Base-by-base conservation (phyloP, 2,329 filamentous ascomycete species). In the Nemania serpens region DNA sequence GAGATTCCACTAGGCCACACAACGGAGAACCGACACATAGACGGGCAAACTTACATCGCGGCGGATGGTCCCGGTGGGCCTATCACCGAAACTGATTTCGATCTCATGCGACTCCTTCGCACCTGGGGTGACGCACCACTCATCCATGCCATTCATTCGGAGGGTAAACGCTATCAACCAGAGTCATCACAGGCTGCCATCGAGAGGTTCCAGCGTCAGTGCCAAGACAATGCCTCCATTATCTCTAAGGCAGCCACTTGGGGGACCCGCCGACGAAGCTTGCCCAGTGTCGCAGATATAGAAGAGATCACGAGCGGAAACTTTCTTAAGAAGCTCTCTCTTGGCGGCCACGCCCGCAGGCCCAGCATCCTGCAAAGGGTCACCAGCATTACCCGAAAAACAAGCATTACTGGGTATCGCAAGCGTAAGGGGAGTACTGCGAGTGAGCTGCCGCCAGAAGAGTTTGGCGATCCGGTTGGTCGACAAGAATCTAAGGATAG, bases 191-290 rank as follows among this genome's bases (percentile, higher is more conserved):
- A 83, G 45, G 82, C 76, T 15, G 84, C 84, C 10, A 87, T 87
- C 18, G 77, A 78, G 45, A 77, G 69, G 41, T 86, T 83, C 55
- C 76, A 84, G 64, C 76, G 75, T 11, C 78, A 83, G 76, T 82
- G 76, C 55, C 78, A 77, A 18, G 84, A 87, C 63, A 86, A 79
- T 49, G 82, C 81, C 29, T 88, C 86, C 0, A 77, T 88, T 11
- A 73, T 87, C 10, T 89, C 86, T 1, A 79, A 84, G 63, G 82
- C 86, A 13, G 88, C 88, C 17, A 91, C 89, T 0, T 87, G 89
- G 81, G 89, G 89, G 15, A 91, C 89, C 1, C 82, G 85, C 6
- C 83, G 88, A 43, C 83, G 84, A 59, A 89, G 88, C 71, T 78
- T 89, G 50, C 85, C 88, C 1, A 87, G 82, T 66, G 68, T 82